Evolutionary conservation across 129 eudicot species (phyloP), one percentile per base, ranked within the genome.

Genomic region (Flaveria brownii): DNA sequence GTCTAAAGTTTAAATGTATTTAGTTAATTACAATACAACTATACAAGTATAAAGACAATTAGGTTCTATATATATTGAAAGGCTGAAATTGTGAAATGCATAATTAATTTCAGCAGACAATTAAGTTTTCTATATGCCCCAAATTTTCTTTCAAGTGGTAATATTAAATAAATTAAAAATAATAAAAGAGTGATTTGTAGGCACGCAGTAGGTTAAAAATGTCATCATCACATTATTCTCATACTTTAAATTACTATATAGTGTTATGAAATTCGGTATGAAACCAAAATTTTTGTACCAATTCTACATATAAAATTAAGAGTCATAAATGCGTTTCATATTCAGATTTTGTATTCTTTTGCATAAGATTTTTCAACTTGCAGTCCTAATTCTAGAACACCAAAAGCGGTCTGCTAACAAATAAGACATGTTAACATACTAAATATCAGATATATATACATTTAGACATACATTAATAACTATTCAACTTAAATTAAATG

Each of bases 161-260:
- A 16, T 9, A 76, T 36, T 5, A 25, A 57, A 57, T 42, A 69
- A 11, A 23, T 59, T n/a, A 12, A 55, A n/a, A 13, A 28, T 3
- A 8, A 14, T 56, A 16, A 68, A 15, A 41, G 30, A 71, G 22
- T 71, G 25, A 20, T 4, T 18, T 55, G 49, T 66, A 18, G 70
- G 25, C 73, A 73, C 13, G 52, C 60, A 17, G 70, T 78, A 74
- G 80, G 84, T 80, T 80, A 73, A 74, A 73, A 56, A 74, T 74
- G 84, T 80, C 84, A 74, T 68, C 75, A 36, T 80, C 84, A 80
- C 16, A 45, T 74, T 80, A 80, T 74, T 68, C 84, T 64, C 70
- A 67, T 20, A 60, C 25, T 45, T 73, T 43, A 43, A 73, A 74
- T 26, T 42, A 30, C 51, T 3, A 68, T 55, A 41, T 49, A 45